Evolutionary conservation across 2,329 filamentous ascomycete genomes (phyloP), one percentile per base, ranked within the genome.

Genomic region (Ophiostoma montium): DNA sequence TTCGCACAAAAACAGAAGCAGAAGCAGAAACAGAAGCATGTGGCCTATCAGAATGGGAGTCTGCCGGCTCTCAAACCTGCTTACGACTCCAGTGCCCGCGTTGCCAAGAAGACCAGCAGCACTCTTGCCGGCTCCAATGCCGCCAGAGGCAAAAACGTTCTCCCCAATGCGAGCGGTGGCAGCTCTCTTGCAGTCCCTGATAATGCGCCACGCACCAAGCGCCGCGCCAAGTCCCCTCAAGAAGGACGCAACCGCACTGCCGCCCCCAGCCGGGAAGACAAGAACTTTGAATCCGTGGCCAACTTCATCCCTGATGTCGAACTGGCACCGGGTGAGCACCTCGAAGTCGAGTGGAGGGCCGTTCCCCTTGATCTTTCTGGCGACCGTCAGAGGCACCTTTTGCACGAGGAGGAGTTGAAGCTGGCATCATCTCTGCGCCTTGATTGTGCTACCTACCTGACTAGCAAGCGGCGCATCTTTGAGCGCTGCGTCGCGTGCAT

Each of bases 391-490:
- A 71, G 74, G 21, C 62, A 78, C 50, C 69, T 86, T 35, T 77
- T 95, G 38, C 86, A 92, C 61, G 75, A 80, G 6, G 83, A 88
- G 53, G 90, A 96, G 67, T 60, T 89, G 30, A 69, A 71, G 16
- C 72, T 95, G 30, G 88, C 88, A 11, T 79, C 84, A 42, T 85
- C 80, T 45, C 74, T 95, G 30, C 80, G 88, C 49, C 76, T 96
- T 32, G 85, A 86, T 56, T 90, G 85, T 63, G 85, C 86, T 16
- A 90, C 84, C 12, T 96, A 95, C 61, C 74, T 96, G 21, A 89
- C 85, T 52, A 92, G 85, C 70, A 96, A 95, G 73, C 82, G 90
- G 51, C 82, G 88, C 52, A 90, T 96, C 60, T 96, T 96, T 63
- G 71, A 82, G 49, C 79, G 80, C 46, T 79, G 86, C 36, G 75